Conservation (phyloP, 306 rosid genomes). For the Styphnolobium japonicum region DNA sequence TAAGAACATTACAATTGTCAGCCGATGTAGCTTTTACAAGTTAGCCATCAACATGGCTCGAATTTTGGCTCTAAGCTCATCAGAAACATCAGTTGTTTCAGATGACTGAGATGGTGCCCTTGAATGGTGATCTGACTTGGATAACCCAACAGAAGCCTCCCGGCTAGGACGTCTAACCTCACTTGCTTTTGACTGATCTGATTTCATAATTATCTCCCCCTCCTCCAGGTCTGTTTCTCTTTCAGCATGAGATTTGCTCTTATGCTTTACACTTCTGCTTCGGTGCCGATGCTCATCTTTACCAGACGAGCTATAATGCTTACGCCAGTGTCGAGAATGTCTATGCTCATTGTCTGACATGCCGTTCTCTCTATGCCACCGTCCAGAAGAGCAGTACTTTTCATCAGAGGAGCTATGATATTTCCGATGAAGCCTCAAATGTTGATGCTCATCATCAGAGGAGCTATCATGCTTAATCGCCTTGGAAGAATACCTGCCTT, state of each 20-base stretch:
- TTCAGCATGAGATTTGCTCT: slow-evolving; percentile 32
- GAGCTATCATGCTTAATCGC: slow-evolving; percentile 35
- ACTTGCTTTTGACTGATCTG: slow-evolving; percentile 40
- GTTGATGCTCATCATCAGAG: slow-evolving; percentile 38
- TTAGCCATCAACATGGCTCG: slow-evolving; percentile 82
- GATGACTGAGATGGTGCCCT: slow-evolving; percentile 53
- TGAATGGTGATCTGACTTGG: slow-evolving; percentile 27
- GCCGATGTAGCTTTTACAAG: slow-evolving; percentile 27
- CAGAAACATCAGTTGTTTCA: slow-evolving; percentile 54
- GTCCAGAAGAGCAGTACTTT: slow-evolving; percentile 30
- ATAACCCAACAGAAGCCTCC: slow-evolving; percentile 55
- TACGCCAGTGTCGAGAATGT: slow-evolving; percentile 23
- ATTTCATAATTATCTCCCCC: slow-evolving; percentile 59
- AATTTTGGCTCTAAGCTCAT: slow-evolving; percentile 86
- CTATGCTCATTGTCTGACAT: slow-evolving; percentile 38
- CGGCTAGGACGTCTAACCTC: slow-evolving; percentile 44
- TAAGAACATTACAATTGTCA: neutral
- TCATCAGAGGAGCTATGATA: slow-evolving; percentile 36
- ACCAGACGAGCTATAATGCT: slow-evolving; percentile 40
- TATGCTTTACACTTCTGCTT: slow-evolving; percentile 31
- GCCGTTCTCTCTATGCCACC: slow-evolving; percentile 16
- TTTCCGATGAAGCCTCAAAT: slow-evolving; percentile 32
- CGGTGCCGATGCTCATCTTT: slow-evolving; percentile 37
- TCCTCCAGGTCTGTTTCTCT: slow-evolving; percentile 58
- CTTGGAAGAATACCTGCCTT: slow-evolving; percentile 35